A percentile compares a stretch with the other conserved stretches of the same genome.
Conservation (phyloP, 176 grass and related monocot genomes). For the Metroxylon sagu region DNA sequence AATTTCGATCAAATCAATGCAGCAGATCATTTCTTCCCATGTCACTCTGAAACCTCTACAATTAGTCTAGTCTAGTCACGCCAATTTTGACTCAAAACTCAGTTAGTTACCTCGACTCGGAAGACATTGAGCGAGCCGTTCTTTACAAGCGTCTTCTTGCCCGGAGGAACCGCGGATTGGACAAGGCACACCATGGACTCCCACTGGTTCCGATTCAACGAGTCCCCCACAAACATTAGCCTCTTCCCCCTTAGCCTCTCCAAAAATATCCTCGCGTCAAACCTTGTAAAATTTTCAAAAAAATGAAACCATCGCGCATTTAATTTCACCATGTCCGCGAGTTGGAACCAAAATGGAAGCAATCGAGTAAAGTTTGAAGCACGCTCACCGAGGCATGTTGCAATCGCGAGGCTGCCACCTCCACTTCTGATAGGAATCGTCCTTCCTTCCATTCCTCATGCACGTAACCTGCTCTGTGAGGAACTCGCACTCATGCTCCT, state of each 20-base stretch:
- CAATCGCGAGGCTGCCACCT: conserved; percentile 77
- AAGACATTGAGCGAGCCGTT: conserved; percentile 73
- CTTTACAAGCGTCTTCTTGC: conserved; percentile 78
- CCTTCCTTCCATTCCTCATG: conserved; percentile 84
- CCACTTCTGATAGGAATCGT: conserved; percentile 90
- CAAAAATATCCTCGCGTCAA: conserved; percentile 61
- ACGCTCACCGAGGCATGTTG: conserved; percentile 53
- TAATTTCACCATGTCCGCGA: too few relatives aligned
- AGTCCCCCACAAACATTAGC: conserved; percentile 95
- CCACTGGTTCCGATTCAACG: conserved; percentile 98
- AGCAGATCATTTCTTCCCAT: too few relatives aligned
- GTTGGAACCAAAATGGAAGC: too few relatives aligned
- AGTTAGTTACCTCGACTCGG: conserved; percentile 34
- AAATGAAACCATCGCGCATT: neutral
- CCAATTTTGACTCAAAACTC: too few relatives aligned
- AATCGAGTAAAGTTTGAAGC: too few relatives aligned
- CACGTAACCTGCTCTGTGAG: conserved; percentile 99
- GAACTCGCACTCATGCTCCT: conserved; percentile 72
- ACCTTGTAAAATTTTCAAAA: conserved; percentile 31
- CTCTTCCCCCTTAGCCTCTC: conserved; percentile 84
- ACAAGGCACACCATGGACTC: conserved; percentile 99
- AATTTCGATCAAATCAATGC: neutral
- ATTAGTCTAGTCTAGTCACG: too few relatives aligned
- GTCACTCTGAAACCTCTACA: too few relatives aligned
- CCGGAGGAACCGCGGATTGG: conserved; percentile 64